phyloP scores from a whole-genome alignment of 192 early-diverging fungal genomes.

The Phlyctochytrium bullatum region DNA sequence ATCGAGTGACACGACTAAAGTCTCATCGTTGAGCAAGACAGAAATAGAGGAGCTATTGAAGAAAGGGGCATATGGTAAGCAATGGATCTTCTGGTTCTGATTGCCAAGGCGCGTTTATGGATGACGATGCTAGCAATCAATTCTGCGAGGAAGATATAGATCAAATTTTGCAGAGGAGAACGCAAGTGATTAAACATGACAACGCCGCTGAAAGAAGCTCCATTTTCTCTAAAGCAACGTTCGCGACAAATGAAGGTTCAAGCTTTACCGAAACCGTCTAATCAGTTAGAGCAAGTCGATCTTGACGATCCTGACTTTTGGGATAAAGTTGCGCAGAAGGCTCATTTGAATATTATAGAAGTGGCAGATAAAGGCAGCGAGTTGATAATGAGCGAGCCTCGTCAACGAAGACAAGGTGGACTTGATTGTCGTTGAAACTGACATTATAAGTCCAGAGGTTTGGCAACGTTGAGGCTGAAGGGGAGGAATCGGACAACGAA shows the following conservation, averaged over 20 bases:
- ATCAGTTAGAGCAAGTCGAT: conserved; percentile 54
- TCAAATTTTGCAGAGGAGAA: conserved; percentile 72
- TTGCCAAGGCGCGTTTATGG: conserved; percentile 60
- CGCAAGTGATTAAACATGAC: conserved; percentile 76
- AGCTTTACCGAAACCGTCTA: not conserved
- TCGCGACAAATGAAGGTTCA: conserved; percentile 45
- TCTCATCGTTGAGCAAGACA: conserved; percentile 60
- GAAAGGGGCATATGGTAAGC: conserved; percentile 78
- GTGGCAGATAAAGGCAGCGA: conserved; percentile 48
- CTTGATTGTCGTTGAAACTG: conserved; percentile 2
- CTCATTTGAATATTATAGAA: conserved; percentile 64
- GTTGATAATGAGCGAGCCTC: conserved; percentile 69
- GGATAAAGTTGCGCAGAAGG: conserved; percentile 81
- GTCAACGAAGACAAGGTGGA: conserved; percentile 59
- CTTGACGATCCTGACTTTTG: conserved; percentile 86
- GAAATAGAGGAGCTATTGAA: conserved; percentile 84
- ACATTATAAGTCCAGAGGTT: conserved; percentile 44
- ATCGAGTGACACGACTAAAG: conserved; percentile 23
- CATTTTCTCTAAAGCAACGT: conserved; percentile 86
- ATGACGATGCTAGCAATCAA: conserved; percentile 69
- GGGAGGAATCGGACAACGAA: conserved; percentile 22
- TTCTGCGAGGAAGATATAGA: conserved; percentile 91
- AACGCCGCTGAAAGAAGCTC: conserved; percentile 61
- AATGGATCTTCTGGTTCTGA: not conserved
- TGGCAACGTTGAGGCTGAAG: conserved; percentile 52